phyloP scores from a whole-genome alignment of 768 basidiomycete genomes.

The Megacollybia marginata region DNA sequence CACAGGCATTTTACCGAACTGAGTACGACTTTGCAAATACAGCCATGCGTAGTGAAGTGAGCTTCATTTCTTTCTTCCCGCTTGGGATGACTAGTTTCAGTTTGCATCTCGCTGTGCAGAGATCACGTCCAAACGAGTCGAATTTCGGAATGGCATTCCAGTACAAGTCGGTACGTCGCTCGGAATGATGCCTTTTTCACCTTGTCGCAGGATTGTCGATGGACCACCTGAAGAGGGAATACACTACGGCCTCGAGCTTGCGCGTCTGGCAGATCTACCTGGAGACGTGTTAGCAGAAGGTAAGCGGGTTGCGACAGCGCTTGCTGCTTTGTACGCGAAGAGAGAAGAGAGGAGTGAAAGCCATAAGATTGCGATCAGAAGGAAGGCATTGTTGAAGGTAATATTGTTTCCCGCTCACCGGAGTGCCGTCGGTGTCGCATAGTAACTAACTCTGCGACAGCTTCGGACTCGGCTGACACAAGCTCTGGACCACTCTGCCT shows the following conservation, averaged over 20 bases:
- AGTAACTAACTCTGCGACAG: constrained; percentile 25
- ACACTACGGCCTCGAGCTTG: constrained; percentile 88
- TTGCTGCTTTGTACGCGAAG: constrained; percentile 50
- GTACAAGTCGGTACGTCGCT: constrained; percentile 43
- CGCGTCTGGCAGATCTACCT: constrained; percentile 82
- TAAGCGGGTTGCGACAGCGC: constrained; percentile 47
- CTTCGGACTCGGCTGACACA: constrained; percentile 71
- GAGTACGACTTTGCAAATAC: constrained; percentile 61
- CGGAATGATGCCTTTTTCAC: background rate
- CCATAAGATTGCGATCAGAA: constrained; percentile 47
- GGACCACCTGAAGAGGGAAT: constrained; percentile 52
- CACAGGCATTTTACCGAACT: constrained; percentile 77
- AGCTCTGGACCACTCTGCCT: constrained; percentile 61
- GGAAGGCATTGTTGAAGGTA: constrained; percentile 68
- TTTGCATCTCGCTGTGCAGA: constrained; percentile 70
- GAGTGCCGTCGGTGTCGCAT: background rate
- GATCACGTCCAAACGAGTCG: constrained; percentile 40
- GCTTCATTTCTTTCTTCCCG: constrained; percentile 12
- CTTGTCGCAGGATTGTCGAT: constrained; percentile 54
- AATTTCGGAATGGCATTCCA: constrained; percentile 69
- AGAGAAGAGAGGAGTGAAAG: constrained; percentile 57
- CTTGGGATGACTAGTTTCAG: constrained; percentile 29
- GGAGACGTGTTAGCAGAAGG: constrained; percentile 58
- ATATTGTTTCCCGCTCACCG: background rate
- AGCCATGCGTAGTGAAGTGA: constrained; percentile 79